These are phyloP conservation scores for Paraleonurus japonicus DNA, from an alignment of 257 asterid species.

Conservation along the genomic window DNA sequence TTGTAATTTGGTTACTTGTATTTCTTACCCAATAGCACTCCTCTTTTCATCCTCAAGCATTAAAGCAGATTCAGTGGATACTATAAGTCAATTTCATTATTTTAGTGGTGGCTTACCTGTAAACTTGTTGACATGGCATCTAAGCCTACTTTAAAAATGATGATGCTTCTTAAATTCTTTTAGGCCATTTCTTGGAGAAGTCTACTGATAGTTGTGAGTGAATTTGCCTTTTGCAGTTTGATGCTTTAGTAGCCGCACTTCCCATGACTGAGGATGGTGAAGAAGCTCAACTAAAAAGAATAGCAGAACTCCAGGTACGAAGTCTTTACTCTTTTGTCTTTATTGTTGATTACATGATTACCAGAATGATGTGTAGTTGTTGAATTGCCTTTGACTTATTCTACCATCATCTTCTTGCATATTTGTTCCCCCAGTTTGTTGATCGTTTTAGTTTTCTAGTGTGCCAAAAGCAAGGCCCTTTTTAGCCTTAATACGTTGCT, in stretches of 20 bases:
- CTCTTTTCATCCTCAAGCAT: neutral
- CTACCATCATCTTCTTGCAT: neutral
- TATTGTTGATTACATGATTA: neutral
- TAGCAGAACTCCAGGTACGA: conserved; percentile 79
- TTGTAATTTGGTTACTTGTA: neutral
- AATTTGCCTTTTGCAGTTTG: conserved; percentile 51
- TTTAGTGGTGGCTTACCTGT: neutral
- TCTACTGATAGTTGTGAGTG: neutral
- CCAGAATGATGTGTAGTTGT: neutral
- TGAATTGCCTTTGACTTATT: neutral
- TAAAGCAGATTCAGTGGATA: neutral
- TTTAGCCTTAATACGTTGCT: neutral
- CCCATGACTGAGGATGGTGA: conserved; percentile 86
- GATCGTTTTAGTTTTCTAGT: neutral
- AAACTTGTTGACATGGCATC: neutral
- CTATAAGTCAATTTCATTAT: neutral
- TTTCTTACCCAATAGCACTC: neutral
- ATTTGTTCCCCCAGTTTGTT: neutral
- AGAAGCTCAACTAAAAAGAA: conserved; percentile 84
- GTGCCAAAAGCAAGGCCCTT: neutral
- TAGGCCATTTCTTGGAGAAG: neutral
- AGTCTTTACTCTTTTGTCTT: conserved; percentile 7
- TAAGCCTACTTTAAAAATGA: neutral
- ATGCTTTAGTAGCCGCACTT: conserved; percentile 85
- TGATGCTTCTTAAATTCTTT: conserved; percentile 13